Base-by-base conservation (phyloP, 257 asterid species). In the Nicotiana knightiana region DNA sequence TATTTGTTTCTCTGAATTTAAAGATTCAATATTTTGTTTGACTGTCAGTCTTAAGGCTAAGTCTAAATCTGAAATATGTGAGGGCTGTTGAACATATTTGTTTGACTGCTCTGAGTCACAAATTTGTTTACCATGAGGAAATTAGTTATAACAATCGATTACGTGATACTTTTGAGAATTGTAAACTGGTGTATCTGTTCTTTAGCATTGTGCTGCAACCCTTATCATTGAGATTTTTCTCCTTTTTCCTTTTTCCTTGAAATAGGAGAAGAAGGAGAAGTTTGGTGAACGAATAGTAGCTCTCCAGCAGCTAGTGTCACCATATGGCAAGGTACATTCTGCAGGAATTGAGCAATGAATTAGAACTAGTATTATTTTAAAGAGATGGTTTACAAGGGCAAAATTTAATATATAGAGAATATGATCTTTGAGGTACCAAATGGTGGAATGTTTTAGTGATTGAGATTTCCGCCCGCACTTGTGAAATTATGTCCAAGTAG, bases 301-400 rank as follows among this genome's bases (percentile, higher is more conserved):
- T 63, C 97, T 96, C 82, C 99, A 94, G 78, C 97, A 96, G 84
- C 94, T 96, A 28, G 98, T 96, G 82, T 96, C 99, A 12, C 99
- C 99, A 39, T 96, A 82, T 82, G 99, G 99, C 51, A 96, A 94
- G 97, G 99, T 96, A 79, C 21, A 28, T 43, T 73, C 28, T 75
- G 61, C 16, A 51, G 63, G 43, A 51, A 75, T 51, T 75, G 9
- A 26, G 46, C 3, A 51, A 28, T 75, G 80, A 75, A 15, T 51
- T 71, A 24, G 61, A 70, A 43, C 13, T 43, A 11, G 12, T 70
- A 21, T 21, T 73, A 12, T 28, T 28, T 28, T 28, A 1, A 28
- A 28, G 30, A 28, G 30, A 28, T 28, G 30, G 30, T 28, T 28
- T 28, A 21, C 15, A 73, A 70, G 16, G 24, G 79, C 24, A 24